Base-by-base conservation (phyloP, 345 rosid species). In the Lumnitzera littorea region DNA sequence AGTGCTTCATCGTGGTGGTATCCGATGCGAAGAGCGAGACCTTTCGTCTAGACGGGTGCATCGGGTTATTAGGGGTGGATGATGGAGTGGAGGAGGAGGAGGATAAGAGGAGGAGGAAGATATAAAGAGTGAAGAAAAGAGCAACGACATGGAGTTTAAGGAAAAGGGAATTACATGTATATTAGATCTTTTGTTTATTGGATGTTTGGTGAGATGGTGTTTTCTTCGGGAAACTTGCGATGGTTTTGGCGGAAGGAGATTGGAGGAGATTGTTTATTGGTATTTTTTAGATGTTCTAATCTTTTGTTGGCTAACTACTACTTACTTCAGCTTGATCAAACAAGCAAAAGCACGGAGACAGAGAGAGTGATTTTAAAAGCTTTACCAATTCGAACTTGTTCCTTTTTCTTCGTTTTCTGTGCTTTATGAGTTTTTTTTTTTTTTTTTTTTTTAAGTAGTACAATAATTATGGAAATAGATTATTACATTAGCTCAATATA, bases 171-270 rank as follows among this genome's bases (percentile, higher is more conserved):
- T 4, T 62, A 41, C 57, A 29, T 27, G 23, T 20, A 50, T 49
- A 27, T 48, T 55, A 36, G 9, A 9, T 36, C 36, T 20, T 68
- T 87, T 46, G 62, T 63, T 82, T 68, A 73, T 62, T 73, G 64
- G 29, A 61, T 77, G 75, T 84, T 89, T 78, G 95, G 91, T 86
- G 86, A 74, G 75, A 73, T 70, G 89, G 69, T 14, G 53, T 67
- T 82, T 76, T 82, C 88, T 82, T 71, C 55, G 74, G 76, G 72
- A 52, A 72, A 68, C 56, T 72, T 68, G 70, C 62, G 64, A 72
- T 57, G 52, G 72, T 73, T 71, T 85, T 73, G 66, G 66, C 17
- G 17, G 80, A 76, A 63, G 72, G 82, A 75, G 72, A 61, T 50
- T 54, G 75, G 68, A 70, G 74, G 60, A 55, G 70, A 71, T 83